Conservation (phyloP, 805 yeast species). For the Metschnikowia continentalis region DNA sequence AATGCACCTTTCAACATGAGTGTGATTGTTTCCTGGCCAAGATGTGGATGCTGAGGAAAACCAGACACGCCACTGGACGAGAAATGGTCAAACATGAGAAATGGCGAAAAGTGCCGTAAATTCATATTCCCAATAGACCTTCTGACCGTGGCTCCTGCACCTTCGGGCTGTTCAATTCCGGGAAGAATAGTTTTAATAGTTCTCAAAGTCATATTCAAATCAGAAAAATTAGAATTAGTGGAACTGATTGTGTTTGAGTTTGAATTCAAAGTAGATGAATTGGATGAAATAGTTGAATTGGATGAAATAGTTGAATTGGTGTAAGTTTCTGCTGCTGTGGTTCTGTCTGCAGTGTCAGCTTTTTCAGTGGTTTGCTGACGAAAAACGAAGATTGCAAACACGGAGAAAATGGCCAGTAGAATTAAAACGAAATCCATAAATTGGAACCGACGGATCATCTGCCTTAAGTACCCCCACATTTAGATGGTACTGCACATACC, state of each 20-base stretch:
- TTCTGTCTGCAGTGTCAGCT: neutral
- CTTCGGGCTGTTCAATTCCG: constrained; percentile 74
- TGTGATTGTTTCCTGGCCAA: constrained; percentile 81
- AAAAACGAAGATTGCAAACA: neutral
- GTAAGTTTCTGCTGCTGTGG: neutral
- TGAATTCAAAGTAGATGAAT: too few relatives aligned
- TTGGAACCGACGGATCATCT: neutral
- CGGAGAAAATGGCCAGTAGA: neutral
- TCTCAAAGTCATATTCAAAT: constrained; percentile 17
- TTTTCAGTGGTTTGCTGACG: neutral
- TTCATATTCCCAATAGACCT: constrained; percentile 69
- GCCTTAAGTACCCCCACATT: neutral
- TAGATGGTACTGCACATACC: neutral
- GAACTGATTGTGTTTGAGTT: too few relatives aligned
- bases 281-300: too few relatives aligned
- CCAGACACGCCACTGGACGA: constrained; percentile 61
- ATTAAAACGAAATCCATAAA: neutral
- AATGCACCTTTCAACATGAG: constrained; percentile 60
- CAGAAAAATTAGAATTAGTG: too few relatives aligned
- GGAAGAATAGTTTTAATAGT: constrained; percentile 28
- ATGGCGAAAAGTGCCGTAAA: constrained; percentile 75
- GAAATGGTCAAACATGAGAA: constrained; percentile 79
- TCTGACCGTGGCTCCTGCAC: constrained; percentile 81
- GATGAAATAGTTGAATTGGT: neutral
- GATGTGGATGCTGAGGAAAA: constrained; percentile 80